Evolutionary conservation across 352 stramenopile species (phyloP), one percentile per base, ranked within the genome.

Genomic region (Phytopythium chamaehyphon): DNA sequence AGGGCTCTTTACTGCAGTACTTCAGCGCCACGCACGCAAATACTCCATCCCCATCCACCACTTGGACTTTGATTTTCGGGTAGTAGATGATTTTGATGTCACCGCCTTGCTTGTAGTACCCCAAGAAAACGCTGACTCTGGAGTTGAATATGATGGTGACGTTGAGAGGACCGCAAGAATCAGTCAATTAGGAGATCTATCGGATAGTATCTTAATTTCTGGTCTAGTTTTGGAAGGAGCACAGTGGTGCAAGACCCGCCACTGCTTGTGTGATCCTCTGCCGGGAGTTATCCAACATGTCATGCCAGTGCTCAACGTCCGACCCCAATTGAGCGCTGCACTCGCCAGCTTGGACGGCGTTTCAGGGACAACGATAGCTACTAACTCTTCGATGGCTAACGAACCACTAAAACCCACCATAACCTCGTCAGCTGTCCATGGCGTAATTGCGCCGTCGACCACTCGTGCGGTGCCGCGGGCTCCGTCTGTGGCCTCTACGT

Each of bases 261-360:
- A 70, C 15, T 71, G 67, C 56, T 56, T 93, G n/a, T 75, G 70
- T 7, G 68, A 77, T 12, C 64, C 83, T 3, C 55, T 55, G 11
- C 80, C 80, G 10, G 79, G 79, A 5, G 55, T 83, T 11, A 83
- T 90, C 63, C 66, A 81, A 18, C 69, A 88, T 36, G 55, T 65
- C 21, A 88, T 97, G 67, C 90, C 93, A 18, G 55, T 87, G 12
- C 90, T 98, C 22, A 84, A 93, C 50, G 90, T 98, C 22, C 48
- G 91, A 18, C 83, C 91, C 0, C 68, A 75, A 21, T 47, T 52
- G 39, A 74, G 63, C 28, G 35, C 50, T 4, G 15, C 40, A 6
- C 39, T 51, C 39, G 47, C 22, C 15, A 8, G 12, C n/a, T 22
- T 24, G 5, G 21, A 14, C 31, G 9, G 19, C 12, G 3, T 18